Conservation (phyloP, 2,329 filamentous ascomycete genomes). For the Aschersonia sp. region DNA sequence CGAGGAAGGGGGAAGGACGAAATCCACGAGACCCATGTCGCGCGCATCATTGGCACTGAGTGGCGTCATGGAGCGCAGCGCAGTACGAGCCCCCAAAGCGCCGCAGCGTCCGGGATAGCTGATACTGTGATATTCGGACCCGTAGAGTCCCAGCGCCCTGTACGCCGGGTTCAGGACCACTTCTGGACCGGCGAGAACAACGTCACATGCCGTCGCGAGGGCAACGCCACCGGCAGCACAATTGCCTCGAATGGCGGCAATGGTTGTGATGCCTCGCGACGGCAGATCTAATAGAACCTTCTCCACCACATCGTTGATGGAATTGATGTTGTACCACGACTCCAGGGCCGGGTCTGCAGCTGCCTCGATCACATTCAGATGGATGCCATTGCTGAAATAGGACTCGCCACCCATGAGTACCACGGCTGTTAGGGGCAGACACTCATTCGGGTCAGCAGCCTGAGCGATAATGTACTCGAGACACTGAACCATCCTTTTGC, state of each 20-base stretch:
- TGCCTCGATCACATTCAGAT: slow-evolving; percentile 27
- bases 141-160: slow-evolving; percentile 18
- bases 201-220: slow-evolving; percentile 21
- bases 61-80: slow-evolving; percentile 22
- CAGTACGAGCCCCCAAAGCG: slow-evolving; percentile 11
- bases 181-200: slow-evolving; percentile 20
- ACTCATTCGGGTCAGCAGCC: slow-evolving; percentile 4
- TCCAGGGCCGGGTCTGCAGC: slow-evolving; percentile 19
- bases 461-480: slow-evolving; percentile 18
- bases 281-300: slow-evolving; percentile 22
- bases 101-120: slow-evolving; percentile 24
- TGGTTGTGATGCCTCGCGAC: slow-evolving; percentile 17
- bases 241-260: slow-evolving; percentile 24
- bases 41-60: slow-evolving; percentile 22
- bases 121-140: slow-evolving; percentile 26
- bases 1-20: slow-evolving; percentile 19
- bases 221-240: slow-evolving; percentile 28
- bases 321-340: slow-evolving; percentile 28
- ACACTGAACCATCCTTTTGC: slow-evolving; percentile 18
- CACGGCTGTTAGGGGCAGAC: slow-evolving; percentile 17
- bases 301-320: slow-evolving; percentile 25
- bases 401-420: slow-evolving; percentile 21
- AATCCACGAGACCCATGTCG: slow-evolving; percentile 21
- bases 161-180: slow-evolving; percentile 27
- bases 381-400: slow-evolving; percentile 29